Evolutionary conservation across 23 red algal species (phyloP).

Genomic region (Gracilaria vermiculophylla): DNA sequence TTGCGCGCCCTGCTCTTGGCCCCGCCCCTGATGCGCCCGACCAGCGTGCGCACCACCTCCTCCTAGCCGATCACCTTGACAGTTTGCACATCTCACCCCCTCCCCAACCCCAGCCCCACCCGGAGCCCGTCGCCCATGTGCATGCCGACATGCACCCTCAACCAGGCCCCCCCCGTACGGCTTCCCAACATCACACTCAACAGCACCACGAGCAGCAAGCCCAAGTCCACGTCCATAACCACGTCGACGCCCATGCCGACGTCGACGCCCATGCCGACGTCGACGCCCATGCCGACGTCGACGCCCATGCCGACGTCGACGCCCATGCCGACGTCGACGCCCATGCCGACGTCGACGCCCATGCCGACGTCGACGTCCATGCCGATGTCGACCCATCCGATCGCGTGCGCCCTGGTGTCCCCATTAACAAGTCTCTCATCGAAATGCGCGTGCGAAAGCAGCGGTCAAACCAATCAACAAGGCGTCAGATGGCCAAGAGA

Average conservation of each 20-base stretch:
- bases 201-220: neutral
- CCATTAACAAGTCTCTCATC: slow-evolving; percentile 49
- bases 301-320: no score
- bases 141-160: neutral
- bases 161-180: neutral
- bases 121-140: neutral
- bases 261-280: no score
- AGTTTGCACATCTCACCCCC: slow-evolving; percentile 7
- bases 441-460: slow-evolving; percentile 58
- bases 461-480: slow-evolving; percentile 37
- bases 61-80: neutral
- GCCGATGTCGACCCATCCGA: neutral
- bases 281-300: no score
- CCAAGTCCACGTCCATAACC: no score
- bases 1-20: neutral
- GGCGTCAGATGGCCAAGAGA: slow-evolving; percentile 50
- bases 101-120: no score
- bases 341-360: no score
- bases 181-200: neutral
- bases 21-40: neutral
- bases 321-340: no score
- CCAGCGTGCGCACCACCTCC: neutral
- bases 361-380: no score
- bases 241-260: no score
- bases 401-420: neutral